Evolutionary conservation across 148 eudicot genomes (phyloP).

Genomic region (Heliamphora exappendiculata): DNA sequence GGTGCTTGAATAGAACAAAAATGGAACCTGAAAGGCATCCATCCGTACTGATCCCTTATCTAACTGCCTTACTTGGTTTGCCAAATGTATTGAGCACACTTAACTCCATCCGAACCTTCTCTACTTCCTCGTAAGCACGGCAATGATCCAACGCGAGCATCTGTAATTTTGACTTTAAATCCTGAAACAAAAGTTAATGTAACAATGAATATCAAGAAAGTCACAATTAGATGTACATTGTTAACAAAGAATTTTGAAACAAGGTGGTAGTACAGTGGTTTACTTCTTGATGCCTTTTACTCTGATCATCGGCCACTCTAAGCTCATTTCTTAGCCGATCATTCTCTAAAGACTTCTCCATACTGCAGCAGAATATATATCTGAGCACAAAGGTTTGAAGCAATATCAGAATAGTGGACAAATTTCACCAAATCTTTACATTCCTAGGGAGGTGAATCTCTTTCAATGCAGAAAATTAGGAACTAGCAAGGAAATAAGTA

Average conservation of each 20-base stretch:
- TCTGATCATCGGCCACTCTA: slow-evolving; percentile 33
- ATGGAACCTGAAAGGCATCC: slow-evolving; percentile 39
- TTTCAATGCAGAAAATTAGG: too few species aligned
- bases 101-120: slow-evolving; percentile 41
- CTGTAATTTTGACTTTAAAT: slow-evolving; percentile 27
- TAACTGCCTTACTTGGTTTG: slow-evolving; percentile 23
- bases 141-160: slow-evolving; percentile 35
- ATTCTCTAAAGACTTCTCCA: slow-evolving; percentile 47
- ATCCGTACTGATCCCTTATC: slow-evolving; percentile 19
- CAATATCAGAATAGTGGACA: too few species aligned
- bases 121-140: slow-evolving; percentile 40
- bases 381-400: too few species aligned
- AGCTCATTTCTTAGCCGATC: slow-evolving; percentile 49
- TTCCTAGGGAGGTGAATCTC: too few species aligned
- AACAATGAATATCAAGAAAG: slow-evolving; percentile 2
- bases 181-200: slow-evolving; percentile 20
- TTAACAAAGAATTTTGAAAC: background rate
- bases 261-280: slow-evolving; percentile 3
- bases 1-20: background rate
- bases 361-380: slow-evolving; percentile 29
- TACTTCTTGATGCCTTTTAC: slow-evolving; percentile 42
- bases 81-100: slow-evolving; percentile 30
- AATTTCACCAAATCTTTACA: too few species aligned
- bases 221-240: background rate
- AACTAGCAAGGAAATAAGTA: too few species aligned